Conservation (phyloP, 2,329 filamentous ascomycete genomes). For the Claviceps maximensis region DNA sequence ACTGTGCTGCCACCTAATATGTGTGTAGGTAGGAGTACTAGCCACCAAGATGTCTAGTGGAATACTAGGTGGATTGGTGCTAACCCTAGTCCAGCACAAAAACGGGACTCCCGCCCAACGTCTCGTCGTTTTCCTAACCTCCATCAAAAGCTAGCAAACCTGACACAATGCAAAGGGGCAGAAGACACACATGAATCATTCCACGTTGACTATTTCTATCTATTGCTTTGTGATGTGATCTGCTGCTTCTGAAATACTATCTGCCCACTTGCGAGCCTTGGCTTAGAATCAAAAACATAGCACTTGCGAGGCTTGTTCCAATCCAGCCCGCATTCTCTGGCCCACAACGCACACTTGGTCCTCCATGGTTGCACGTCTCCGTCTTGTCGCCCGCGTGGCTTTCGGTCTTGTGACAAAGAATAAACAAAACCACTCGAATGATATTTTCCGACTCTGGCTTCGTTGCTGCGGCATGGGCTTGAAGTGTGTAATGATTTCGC, state of each 20-base stretch:
- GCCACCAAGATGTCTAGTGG: no score
- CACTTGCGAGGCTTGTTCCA: conserved; percentile 4
- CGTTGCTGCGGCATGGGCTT: neutral
- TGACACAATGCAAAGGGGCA: neutral
- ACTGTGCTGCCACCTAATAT: no score
- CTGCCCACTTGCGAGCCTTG: conserved; percentile 6
- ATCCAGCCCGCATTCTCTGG: conserved; percentile 1
- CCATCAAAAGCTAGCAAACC: neutral
- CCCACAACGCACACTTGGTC: conserved; percentile 3
- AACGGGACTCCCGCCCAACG: no score
- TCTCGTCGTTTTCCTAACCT: no score
- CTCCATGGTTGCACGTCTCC: conserved; percentile 1
- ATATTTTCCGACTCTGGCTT: neutral
- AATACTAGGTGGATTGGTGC: no score
- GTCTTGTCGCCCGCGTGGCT: conserved; percentile 1
- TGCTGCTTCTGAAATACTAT: conserved; percentile 8
- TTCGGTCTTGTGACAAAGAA: neutral
- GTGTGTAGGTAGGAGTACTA: no score
- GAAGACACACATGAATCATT: neutral
- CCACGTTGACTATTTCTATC: conserved; percentile 2
- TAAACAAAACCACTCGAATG: neutral
- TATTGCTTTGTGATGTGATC: conserved; percentile 9
- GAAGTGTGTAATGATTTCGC: conserved; percentile 3
- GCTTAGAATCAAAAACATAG: conserved; percentile 1
- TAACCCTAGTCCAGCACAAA: no score